phyloP scores from a whole-genome alignment of 306 rosid genomes.

The Dalbergia cultrata region DNA sequence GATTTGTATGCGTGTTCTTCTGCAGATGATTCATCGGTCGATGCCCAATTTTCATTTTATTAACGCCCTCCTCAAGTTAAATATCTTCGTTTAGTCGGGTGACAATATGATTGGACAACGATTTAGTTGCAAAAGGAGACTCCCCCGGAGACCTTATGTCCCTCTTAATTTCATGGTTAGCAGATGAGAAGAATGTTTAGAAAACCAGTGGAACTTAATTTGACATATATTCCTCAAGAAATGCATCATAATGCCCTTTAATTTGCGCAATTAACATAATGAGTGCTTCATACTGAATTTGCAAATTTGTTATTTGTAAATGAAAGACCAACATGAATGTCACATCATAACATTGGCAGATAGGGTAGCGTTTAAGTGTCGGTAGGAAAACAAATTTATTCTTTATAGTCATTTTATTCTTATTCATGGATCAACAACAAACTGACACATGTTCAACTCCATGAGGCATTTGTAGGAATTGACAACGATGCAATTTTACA shows the following conservation, averaged over 20 bases:
- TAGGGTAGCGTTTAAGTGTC: background rate
- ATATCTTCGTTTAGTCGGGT: background rate
- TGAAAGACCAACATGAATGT: background rate
- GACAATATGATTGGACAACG: background rate
- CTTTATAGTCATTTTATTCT: slow-evolving; percentile 30
- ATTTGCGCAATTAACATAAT: no score
- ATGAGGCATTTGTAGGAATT: slow-evolving; percentile 36
- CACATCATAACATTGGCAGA: background rate
- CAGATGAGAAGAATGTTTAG: background rate
- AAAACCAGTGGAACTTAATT: background rate
- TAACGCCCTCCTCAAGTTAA: background rate
- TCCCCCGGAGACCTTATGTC: background rate
- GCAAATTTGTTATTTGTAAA: background rate
- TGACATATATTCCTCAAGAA: background rate
- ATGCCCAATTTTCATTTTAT: background rate
- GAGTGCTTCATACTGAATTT: no score
- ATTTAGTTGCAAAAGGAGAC: background rate
- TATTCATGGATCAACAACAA: slow-evolving; percentile 38
- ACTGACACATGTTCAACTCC: slow-evolving; percentile 17
- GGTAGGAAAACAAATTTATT: background rate
- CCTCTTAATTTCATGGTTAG: background rate
- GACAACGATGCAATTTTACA: slow-evolving; percentile 35
- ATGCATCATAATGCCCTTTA: no score
- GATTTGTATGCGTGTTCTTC: background rate
- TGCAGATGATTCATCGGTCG: background rate